Conservation (phyloP, 2,329 filamentous ascomycete genomes). For the Microsporum canis region DNA sequence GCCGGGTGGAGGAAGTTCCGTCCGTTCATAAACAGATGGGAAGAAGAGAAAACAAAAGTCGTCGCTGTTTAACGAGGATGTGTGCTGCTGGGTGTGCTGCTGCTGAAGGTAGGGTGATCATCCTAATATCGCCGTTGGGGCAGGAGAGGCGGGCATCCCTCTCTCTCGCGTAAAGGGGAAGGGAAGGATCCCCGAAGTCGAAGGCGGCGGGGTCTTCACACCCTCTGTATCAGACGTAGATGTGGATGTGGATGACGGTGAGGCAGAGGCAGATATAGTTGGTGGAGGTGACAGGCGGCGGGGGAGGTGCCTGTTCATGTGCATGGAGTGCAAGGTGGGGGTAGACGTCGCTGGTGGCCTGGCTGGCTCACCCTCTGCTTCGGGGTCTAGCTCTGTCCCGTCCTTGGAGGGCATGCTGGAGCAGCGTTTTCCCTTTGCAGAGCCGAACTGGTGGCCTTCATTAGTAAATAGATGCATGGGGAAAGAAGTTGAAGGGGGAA, state of each 20-base stretch:
- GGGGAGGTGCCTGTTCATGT: neutral
- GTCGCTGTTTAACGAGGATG: neutral
- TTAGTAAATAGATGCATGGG: neutral
- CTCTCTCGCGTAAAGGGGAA: neutral
- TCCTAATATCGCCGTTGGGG: neutral
- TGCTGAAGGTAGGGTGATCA: neutral
- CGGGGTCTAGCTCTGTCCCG: neutral
- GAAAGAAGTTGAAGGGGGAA: neutral
- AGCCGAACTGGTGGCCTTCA: conserved; percentile 2
- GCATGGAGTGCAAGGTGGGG: neutral
- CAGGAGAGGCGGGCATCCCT: neutral
- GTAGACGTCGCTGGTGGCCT: neutral
- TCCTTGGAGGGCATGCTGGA: neutral
- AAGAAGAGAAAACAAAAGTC: neutral
- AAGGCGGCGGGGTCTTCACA: neutral
- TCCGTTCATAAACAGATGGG: no score
- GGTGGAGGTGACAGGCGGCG: neutral
- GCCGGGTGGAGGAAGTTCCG: no score
- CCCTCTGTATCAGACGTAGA: neutral
- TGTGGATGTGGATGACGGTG: neutral
- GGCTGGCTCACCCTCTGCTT: neutral
- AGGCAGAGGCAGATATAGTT: neutral
- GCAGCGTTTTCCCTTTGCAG: conserved; percentile 12
- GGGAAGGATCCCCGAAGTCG: neutral
- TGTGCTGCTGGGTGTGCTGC: neutral